A percentile compares a stretch with the other conserved stretches of the same genome.
Evolutionary conservation across 2,329 filamentous ascomycete genomes (phyloP).

Genomic region (Fusarium ambrosium): DNA sequence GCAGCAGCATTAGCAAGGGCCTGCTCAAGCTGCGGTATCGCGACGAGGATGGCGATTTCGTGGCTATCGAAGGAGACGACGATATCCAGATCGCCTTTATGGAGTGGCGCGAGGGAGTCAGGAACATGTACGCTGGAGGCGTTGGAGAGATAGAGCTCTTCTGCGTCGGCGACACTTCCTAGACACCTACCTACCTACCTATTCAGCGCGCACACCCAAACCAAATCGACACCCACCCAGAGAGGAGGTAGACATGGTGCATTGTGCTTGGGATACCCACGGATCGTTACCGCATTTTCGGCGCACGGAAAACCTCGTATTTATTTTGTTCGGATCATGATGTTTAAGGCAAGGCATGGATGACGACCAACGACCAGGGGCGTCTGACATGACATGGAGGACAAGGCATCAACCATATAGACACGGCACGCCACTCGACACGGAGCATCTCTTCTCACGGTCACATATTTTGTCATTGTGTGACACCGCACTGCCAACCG

Average conservation of each 20-base stretch:
- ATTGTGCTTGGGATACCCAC: slow-evolving; percentile 48
- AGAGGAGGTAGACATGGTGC: slow-evolving; percentile 40
- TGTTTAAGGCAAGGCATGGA: slow-evolving; percentile 42
- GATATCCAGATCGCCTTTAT: slow-evolving; percentile 96
- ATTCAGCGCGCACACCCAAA: slow-evolving; percentile 15
- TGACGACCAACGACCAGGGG: slow-evolving; percentile 43
- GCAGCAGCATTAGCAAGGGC: slow-evolving; percentile 84
- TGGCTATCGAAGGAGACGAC: slow-evolving; percentile 94
- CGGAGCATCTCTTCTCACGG: slow-evolving; percentile 32
- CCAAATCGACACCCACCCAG: slow-evolving; percentile 14
- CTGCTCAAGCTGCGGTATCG: slow-evolving; percentile 89
- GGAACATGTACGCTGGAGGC: slow-evolving; percentile 71
- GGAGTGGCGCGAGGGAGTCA: slow-evolving; percentile 85
- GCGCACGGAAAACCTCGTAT: slow-evolving; percentile 48
- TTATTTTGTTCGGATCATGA: slow-evolving; percentile 45
- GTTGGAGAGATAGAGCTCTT: slow-evolving; percentile 93
- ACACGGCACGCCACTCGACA: slow-evolving; percentile 49
- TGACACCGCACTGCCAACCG: slow-evolving; percentile 28
- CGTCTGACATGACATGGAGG: slow-evolving; percentile 41
- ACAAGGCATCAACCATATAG: slow-evolving; percentile 49
- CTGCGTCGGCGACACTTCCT: slow-evolving; percentile 70
- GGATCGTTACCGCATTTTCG: slow-evolving; percentile 51
- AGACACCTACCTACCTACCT: slow-evolving; percentile 10
- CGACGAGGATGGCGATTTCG: slow-evolving; percentile 92
- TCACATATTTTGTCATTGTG: slow-evolving; percentile 22